Evolutionary conservation across 2,329 filamentous ascomycete species (phyloP), one percentile per base, ranked within the genome.

Genomic region (Fusarium succisae): DNA sequence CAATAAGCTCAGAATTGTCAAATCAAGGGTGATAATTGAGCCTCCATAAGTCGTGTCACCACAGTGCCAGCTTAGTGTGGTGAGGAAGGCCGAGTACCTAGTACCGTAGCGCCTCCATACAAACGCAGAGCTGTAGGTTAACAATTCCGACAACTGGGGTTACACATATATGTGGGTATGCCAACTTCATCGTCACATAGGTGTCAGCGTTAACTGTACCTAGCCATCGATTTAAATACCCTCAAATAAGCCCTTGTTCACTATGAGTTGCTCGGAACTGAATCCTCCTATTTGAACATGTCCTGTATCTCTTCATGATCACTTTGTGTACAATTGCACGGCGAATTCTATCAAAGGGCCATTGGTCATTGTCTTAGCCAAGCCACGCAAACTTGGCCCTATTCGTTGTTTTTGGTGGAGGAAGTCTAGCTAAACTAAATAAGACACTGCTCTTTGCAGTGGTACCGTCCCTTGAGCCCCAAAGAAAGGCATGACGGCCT

Each of bases 391-490:
- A 78, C 76, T 68, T 74, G 78, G 67, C 76, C 74, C 71, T 66
- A 70, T 66, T 75, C 64, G 70, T 71, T 76, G 76, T 79, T 79
- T 78, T 78, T 75, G 75, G 67, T 70, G 54, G 79, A 75, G 79
- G 72, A 81, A 80, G 80, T 82, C 81, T 82, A 82, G 80, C 81
- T 82, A 82, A 75, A 77, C 73, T 76, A 78, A 78, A 73, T 75
- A 78, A 70, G 76, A 75, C 68, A 78, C 75, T 75, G 74, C 68
- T 77, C 66, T 76, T 71, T 75, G 79, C 80, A 80, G 81, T 78
- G 67, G 76, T 74, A 78, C 76, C 79, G 74, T 79, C 72, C 79
- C 75, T 75, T 80, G 72, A 78, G 73, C 79, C 80, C 59, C 68
- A 77, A 74, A 78, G 68, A 70, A 77, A 80, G 78, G 77, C 74